A percentile compares a stretch with the other conserved stretches of the same genome.
These are phyloP conservation scores for Calonectria ilicicola DNA, from an alignment of 2,329 filamentous ascomycete species.

Conservation along the genomic window DNA sequence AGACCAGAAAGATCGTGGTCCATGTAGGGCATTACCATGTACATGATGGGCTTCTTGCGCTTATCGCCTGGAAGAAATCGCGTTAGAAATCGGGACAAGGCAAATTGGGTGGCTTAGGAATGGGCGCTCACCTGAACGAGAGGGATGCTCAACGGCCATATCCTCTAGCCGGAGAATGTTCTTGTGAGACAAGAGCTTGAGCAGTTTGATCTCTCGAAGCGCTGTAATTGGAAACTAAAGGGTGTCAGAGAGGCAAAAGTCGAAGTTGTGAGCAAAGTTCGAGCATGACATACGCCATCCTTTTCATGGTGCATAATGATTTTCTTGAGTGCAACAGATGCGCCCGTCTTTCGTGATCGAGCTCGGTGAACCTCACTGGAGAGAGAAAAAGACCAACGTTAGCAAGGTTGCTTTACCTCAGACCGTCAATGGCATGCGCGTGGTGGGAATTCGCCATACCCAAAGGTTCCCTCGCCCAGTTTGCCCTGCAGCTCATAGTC, in stretches of 20 bases:
- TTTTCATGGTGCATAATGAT: conserved; percentile 99
- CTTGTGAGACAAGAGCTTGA: conserved; percentile 92
- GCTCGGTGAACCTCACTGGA: conserved; percentile 94
- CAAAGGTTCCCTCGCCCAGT: conserved; percentile 95
- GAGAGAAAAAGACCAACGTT: conserved; percentile 24
- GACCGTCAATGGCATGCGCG: conserved; percentile 25
- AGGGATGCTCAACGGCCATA: conserved; percentile 90
- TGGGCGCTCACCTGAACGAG: conserved; percentile 65
- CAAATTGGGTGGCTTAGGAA: not conserved
- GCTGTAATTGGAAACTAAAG: conserved; percentile 93
- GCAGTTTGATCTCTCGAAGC: conserved; percentile 94
- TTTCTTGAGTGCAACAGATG: conserved; percentile 92
- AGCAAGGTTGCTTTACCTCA: not conserved
- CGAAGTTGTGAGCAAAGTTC: not conserved
- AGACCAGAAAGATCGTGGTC: conserved; percentile 98
- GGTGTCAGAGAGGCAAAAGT: conserved; percentile 22
- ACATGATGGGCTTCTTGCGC: conserved; percentile 87
- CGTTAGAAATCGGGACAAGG: conserved; percentile 19
- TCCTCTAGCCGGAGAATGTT: conserved; percentile 92
- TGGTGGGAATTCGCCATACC: conserved; percentile 62
- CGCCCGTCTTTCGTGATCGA: conserved; percentile 78
- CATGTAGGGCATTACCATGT: conserved; percentile 99
- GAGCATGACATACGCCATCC: conserved; percentile 76
- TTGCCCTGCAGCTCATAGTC: conserved; percentile 86
- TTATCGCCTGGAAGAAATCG: conserved; percentile 71